Conservation (phyloP, 2,329 filamentous ascomycete species). For the Calonectria pseudoturangicola region DNA sequence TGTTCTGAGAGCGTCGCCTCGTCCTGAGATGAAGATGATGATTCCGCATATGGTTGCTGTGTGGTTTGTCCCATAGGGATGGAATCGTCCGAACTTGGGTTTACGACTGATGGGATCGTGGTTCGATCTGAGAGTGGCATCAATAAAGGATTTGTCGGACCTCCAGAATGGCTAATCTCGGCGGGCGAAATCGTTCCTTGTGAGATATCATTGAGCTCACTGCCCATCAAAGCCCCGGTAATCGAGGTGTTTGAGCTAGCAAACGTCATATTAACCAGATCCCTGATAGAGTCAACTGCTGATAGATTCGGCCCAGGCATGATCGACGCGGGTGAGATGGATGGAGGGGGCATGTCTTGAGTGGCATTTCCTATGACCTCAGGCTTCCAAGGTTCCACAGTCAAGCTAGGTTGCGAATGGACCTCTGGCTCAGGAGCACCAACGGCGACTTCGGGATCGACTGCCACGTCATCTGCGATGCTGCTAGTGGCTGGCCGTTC, state of each 20-base stretch:
- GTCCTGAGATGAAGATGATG: constrained; percentile 43
- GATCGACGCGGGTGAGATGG: constrained; percentile 55
- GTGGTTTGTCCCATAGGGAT: constrained; percentile 54
- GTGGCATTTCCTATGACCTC: constrained; percentile 46
- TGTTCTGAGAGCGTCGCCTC: constrained; percentile 60
- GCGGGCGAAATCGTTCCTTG: constrained; percentile 62
- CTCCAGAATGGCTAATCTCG: constrained; percentile 59
- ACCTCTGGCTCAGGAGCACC: constrained; percentile 44
- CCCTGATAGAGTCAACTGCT: constrained; percentile 47
- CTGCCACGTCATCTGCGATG: constrained; percentile 7
- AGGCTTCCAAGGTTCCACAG: constrained; percentile 53
- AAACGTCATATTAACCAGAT: constrained; percentile 49
- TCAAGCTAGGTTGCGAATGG: constrained; percentile 45
- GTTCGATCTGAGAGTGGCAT: constrained; percentile 48
- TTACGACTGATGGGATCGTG: constrained; percentile 42
- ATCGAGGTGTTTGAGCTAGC: constrained; percentile 43
- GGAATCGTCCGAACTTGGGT: constrained; percentile 50
- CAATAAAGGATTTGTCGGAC: constrained; percentile 46
- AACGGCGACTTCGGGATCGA: constrained; percentile 37
- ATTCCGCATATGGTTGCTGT: constrained; percentile 50
- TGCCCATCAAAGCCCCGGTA: constrained; percentile 46
- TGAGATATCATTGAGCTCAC: constrained; percentile 47
- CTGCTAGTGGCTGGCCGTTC: constrained; percentile 18
- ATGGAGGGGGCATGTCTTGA: constrained; percentile 48
- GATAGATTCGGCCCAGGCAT: constrained; percentile 50